Evolutionary conservation across 345 rosid species (phyloP).

Genomic region (Adansonia digitata): DNA sequence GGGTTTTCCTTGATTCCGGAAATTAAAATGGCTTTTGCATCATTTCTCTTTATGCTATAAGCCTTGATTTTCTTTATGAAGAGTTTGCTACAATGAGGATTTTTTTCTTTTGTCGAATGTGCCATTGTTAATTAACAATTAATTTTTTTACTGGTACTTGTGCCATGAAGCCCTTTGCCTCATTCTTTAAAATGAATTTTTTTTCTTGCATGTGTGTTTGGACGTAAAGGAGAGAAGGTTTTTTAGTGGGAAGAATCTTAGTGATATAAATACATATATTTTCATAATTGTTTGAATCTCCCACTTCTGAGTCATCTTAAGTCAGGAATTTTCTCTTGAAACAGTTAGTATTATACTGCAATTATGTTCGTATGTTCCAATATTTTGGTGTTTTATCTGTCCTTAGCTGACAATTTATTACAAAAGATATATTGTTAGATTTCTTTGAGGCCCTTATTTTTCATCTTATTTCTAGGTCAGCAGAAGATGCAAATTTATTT

Average conservation of each 20-base stretch:
- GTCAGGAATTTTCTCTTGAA: neutral
- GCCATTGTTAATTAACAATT: neutral
- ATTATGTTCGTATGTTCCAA: neutral
- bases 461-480: constrained; percentile 53
- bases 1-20: neutral
- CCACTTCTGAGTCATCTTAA: neutral
- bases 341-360: neutral
- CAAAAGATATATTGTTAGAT: neutral
- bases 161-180: constrained; percentile 10
- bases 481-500: constrained; percentile 86
- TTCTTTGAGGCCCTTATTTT: constrained; percentile 12
- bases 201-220: neutral
- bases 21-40: neutral
- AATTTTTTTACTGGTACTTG: neutral
- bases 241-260: neutral
- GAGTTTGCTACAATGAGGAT: neutral
- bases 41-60: neutral
- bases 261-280: neutral
- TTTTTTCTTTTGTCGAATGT: neutral
- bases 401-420: neutral
- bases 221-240: neutral
- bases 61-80: neutral
- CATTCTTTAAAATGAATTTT: neutral
- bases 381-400: constrained; percentile 9
- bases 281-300: neutral